Conservation (phyloP, 352 stramenopile species). For the Phytophthora chlamydospora region DNA sequence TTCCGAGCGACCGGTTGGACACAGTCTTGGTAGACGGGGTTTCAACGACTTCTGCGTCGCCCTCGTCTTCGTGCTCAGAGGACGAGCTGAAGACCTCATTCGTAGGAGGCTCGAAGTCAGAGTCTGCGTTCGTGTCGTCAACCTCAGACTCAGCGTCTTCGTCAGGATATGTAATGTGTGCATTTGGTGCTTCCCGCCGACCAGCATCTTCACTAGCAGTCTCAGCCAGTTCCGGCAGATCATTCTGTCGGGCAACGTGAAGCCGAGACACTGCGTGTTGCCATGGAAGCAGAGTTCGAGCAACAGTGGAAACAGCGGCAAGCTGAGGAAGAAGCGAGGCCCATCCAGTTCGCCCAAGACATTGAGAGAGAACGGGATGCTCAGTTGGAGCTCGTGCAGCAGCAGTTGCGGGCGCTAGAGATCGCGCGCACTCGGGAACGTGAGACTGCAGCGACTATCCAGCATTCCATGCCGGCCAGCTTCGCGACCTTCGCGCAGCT, state of each 20-base stretch:
- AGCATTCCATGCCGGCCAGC: background rate
- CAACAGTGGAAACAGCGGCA: background rate
- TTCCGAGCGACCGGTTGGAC: too few species aligned
- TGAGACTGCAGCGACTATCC: background rate
- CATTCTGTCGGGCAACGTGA: background rate
- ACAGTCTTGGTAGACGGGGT: too few species aligned
- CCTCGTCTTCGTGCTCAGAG: too few species aligned
- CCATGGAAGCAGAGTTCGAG: background rate
- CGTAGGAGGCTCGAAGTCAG: too few species aligned
- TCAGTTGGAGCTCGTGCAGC: background rate
- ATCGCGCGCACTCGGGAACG: background rate
- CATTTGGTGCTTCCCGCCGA: too few species aligned
- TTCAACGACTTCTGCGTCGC: too few species aligned
- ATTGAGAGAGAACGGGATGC: background rate
- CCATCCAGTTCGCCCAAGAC: too few species aligned
- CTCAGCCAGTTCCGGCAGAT: background rate
- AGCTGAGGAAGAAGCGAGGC: background rate
- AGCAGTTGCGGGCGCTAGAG: background rate
- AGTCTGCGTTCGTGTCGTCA: too few species aligned
- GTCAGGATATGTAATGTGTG: too few species aligned
- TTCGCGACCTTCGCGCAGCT: background rate
- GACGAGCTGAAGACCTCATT: too few species aligned
- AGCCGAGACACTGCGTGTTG: background rate
- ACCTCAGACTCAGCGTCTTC: too few species aligned
- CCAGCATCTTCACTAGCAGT: too few species aligned